Conservation (phyloP, 768 basidiomycete genomes). For the Rhizopogon vesiculosus region DNA sequence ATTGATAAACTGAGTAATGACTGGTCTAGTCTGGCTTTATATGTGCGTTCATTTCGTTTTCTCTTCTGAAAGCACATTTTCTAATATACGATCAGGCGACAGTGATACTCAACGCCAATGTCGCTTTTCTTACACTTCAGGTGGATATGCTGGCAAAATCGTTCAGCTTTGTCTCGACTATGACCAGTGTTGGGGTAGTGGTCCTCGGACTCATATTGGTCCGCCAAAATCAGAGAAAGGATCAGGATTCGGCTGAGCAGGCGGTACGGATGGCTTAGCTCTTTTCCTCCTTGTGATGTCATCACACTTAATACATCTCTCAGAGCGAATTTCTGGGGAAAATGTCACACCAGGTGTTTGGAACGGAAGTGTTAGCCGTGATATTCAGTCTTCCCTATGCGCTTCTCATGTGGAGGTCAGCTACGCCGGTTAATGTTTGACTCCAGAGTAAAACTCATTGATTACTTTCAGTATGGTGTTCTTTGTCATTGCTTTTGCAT, state of each 20-base stretch:
- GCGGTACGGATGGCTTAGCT: constrained; percentile 20
- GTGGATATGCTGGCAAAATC: constrained; percentile 22
- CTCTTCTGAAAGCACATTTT: not conserved
- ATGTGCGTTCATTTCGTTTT: constrained; percentile 28
- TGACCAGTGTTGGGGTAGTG: constrained; percentile 30
- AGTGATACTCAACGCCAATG: constrained; percentile 46
- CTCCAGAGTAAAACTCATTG: not conserved
- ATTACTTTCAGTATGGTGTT: not conserved
- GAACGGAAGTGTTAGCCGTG: constrained; percentile 22
- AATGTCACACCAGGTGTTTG: constrained; percentile 7
- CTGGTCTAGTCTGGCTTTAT: constrained; percentile 44
- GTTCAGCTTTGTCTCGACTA: constrained; percentile 32
- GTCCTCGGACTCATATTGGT: constrained; percentile 31
- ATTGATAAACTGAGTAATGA: constrained; percentile 38
- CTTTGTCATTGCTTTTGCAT: not conserved
- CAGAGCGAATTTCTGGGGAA: constrained; percentile 13
- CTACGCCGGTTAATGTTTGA: not conserved
- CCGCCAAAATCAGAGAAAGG: constrained; percentile 30
- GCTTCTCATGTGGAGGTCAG: constrained; percentile 26
- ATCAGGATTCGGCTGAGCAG: constrained; percentile 16
- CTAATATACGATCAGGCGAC: constrained; percentile 30
- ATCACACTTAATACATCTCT: not conserved
- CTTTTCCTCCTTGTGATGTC: not conserved
- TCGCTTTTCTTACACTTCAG: constrained; percentile 44
- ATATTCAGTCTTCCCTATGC: constrained; percentile 27